Evolutionary conservation across 352 stramenopile genomes (phyloP).

Genomic region (Pythium dissotocum): DNA sequence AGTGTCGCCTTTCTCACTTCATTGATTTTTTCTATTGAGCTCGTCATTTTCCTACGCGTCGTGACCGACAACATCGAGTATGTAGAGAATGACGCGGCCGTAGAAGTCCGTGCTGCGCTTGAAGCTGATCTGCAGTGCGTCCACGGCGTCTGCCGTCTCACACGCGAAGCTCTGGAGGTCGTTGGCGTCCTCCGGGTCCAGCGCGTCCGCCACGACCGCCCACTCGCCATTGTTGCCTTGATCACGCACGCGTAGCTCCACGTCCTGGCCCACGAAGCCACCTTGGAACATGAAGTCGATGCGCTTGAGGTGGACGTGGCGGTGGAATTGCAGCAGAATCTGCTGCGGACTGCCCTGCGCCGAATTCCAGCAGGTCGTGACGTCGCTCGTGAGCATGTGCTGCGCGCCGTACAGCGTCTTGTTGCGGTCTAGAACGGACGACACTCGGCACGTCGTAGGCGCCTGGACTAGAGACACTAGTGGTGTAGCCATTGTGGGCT

Average conservation of each 20-base stretch:
- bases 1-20: neutral
- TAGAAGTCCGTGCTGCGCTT: constrained; percentile 73
- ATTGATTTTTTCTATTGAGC: neutral
- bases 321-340: constrained; percentile 62
- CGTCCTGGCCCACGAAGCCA: constrained; percentile 68
- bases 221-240: constrained; percentile 23
- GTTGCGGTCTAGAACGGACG: constrained; percentile 72
- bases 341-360: constrained; percentile 65
- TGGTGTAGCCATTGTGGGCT: neutral
- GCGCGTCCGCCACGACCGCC: constrained; percentile 25
- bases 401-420: constrained; percentile 55
- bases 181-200: constrained; percentile 55
- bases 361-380: constrained; percentile 72
- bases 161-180: constrained; percentile 51
- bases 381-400: constrained; percentile 50
- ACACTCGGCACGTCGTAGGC: constrained; percentile 56
- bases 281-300: constrained; percentile 77
- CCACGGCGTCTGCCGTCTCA: constrained; percentile 20
- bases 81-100: constrained; percentile 70
- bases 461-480: constrained; percentile 37
- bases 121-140: constrained; percentile 53
- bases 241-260: constrained; percentile 35
- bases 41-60: constrained; percentile 17
- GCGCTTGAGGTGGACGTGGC: constrained; percentile 36
- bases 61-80: constrained; percentile 42